Evolutionary conservation across 176 grass and related monocot species (phyloP).

Genomic region (Phoenix dactylifera): DNA sequence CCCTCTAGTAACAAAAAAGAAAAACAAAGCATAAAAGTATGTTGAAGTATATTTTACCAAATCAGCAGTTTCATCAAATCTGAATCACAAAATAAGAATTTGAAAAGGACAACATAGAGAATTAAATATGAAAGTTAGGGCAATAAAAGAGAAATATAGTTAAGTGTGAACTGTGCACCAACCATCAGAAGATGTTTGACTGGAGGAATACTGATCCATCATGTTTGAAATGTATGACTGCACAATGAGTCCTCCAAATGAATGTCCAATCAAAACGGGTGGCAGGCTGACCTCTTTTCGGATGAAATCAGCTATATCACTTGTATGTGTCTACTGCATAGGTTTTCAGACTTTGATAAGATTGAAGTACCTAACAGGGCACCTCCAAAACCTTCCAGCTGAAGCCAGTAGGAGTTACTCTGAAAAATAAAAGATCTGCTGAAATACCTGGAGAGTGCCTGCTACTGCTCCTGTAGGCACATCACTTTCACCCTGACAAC

Average conservation of each 20-base stretch:
- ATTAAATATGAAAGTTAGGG: background rate
- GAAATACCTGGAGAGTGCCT: conserved; percentile 77
- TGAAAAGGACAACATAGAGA: no score
- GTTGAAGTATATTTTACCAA: no score
- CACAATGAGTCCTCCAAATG: conserved; percentile 90
- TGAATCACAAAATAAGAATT: no score
- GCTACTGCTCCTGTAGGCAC: conserved; percentile 34
- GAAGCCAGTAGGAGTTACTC: no score
- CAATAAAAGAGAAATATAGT: background rate
- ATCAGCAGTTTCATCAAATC: no score
- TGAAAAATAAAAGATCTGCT: background rate
- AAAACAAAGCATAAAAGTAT: background rate
- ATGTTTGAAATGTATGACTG: conserved; percentile 72
- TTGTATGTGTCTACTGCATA: conserved; percentile 83
- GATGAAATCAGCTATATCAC: conserved; percentile 79
- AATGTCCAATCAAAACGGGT: conserved; percentile 83
- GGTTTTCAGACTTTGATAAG: conserved; percentile 22
- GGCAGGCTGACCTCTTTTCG: conserved; percentile 34
- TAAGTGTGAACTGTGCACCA: background rate
- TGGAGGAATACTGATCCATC: conserved; percentile 25
- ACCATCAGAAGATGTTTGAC: conserved; percentile 7
- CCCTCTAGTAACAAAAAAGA: background rate
- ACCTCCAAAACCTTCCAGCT: no score
- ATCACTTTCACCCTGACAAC: conserved; percentile 73
- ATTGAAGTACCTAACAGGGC: conserved; percentile 6